These are phyloP conservation scores for Allantophomopsis cytisporea DNA, from an alignment of 2,329 filamentous ascomycete species.

Conservation along the genomic window DNA sequence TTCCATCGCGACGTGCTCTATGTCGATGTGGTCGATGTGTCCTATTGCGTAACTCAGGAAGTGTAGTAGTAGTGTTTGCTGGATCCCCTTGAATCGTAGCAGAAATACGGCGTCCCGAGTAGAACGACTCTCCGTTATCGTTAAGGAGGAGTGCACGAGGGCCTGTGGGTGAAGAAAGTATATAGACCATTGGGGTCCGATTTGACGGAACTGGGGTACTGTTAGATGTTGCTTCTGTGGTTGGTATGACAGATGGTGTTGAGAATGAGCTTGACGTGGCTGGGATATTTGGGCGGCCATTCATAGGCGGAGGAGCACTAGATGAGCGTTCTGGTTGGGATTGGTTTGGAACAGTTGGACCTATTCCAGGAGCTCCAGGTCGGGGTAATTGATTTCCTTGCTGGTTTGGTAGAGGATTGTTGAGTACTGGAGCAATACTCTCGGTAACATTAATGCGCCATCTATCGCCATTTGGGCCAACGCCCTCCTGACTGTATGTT, in stretches of 20 bases:
- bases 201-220: conserved; percentile 5
- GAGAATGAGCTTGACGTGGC: conserved; percentile 1
- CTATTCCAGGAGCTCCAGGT: too few relatives aligned
- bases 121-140: conserved; percentile 32
- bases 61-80: conserved; percentile 3
- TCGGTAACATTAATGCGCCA: conserved; percentile 39
- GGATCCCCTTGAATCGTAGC: neutral
- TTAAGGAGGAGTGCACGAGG: conserved; percentile 44
- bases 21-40: conserved; percentile 7
- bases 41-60: conserved; percentile 14
- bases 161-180: conserved; percentile 45
- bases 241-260: conserved; percentile 2
- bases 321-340: neutral
- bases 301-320: conserved; percentile 7
- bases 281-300: conserved; percentile 7
- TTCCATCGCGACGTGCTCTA: conserved; percentile 5
- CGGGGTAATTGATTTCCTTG: too few relatives aligned
- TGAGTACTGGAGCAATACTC: conserved; percentile 9
- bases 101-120: conserved; percentile 24
- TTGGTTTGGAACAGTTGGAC: too few relatives aligned
- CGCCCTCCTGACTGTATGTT: conserved; percentile 32
- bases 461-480: conserved; percentile 34
- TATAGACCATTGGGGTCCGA: conserved; percentile 37
- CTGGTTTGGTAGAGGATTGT: too few relatives aligned
- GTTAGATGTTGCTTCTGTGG: conserved; percentile 1